Percentiles rank a stretch among this genome's conserved stretches.
Evolutionary conservation across 1,284 basidiomycete genomes (phyloP).

Genomic region (Retiboletus fuscus): DNA sequence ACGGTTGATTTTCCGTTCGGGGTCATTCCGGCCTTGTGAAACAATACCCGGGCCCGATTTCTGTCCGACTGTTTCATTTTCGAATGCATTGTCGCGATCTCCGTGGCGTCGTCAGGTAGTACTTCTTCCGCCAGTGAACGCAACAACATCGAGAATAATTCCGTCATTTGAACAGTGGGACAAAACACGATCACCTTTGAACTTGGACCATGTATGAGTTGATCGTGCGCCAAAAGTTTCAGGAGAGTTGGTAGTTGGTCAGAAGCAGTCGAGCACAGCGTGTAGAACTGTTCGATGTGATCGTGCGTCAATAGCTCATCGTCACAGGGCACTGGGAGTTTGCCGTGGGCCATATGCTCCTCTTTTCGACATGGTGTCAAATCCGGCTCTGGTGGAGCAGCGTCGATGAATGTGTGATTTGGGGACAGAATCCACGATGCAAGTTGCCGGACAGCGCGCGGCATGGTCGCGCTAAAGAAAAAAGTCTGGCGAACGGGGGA

Average conservation of each 20-base stretch:
- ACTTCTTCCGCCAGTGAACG: conserved; percentile 59
- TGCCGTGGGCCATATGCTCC: not conserved
- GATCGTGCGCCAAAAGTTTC: conserved; percentile 90
- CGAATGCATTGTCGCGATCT: conserved; percentile 89
- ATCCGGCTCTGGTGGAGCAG: conserved; percentile 54
- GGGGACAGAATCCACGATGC: conserved; percentile 63
- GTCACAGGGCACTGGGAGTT: conserved; percentile 7
- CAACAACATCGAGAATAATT: conserved; percentile 78
- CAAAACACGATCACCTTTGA: conserved; percentile 92
- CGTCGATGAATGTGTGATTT: conserved; percentile 75
- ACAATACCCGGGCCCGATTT: conserved; percentile 30
- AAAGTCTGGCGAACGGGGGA: conserved; percentile 86
- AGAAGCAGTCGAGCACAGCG: conserved; percentile 72
- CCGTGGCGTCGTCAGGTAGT: conserved; percentile 64
- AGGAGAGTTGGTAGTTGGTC: conserved; percentile 87
- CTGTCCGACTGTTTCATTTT: conserved; percentile 70
- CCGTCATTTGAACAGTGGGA: conserved; percentile 89
- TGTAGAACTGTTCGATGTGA: conserved; percentile 89
- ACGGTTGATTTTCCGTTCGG: conserved; percentile 59
- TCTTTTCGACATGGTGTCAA: conserved; percentile 34
- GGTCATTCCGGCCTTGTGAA: conserved; percentile 72
- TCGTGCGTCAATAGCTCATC: conserved; percentile 64
- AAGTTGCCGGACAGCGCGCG: conserved; percentile 71
- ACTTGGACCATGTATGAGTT: conserved; percentile 75
- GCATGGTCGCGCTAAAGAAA: conserved; percentile 93